Evolutionary conservation across 2,329 filamentous ascomycete genomes (phyloP), one percentile per base, ranked within the genome.

Genomic region (Penicillium sp.): DNA sequence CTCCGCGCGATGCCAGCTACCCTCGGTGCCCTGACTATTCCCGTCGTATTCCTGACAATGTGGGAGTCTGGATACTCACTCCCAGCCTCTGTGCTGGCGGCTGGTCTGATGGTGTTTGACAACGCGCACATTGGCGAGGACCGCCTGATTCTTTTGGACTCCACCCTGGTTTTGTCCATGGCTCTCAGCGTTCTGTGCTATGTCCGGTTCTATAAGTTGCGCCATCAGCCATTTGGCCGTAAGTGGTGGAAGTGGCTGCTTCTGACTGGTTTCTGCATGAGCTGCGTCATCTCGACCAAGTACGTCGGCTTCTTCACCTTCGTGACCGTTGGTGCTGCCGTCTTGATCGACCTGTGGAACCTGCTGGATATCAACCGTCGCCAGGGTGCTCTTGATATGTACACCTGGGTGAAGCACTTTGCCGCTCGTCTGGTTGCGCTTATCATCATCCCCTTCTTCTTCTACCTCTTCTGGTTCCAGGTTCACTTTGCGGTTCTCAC

Each of bases 171-270:
- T 63, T 88, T 98, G 66, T 93, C 94, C 78, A 98, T 99, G 93
- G 93, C 95, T 5, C 89, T 95, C 79, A 97, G 93, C 78, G 85
- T 99, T 60, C 85, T 97, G 60, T 93, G 87, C 83, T 99, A 99
- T 80, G 90, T 99, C 80, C 92, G 93, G 70, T 99, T 98, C 82
- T 98, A 98, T 84, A 99, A 98, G 85, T 83, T 94, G 69, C 88
- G 95, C 70, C 93, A 98, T 72, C 85, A 89, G 67, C 86, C 95
- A 3, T 99, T 99, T 77, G 88, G 91, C 63, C 88, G 93, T 65
- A 98, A 99, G 81, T 99, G 95, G 95, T 99, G 95, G 95, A 99
- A 99, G 80, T 99, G 95, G 95, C 86, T 99, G 62, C 88, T 99
- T 65, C 81, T 98, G 72, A 99, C 95, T 8, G 95, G 95, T 63